phyloP scores from a whole-genome alignment of 129 eudicot genomes.

The Tanacetum coccineum region DNA sequence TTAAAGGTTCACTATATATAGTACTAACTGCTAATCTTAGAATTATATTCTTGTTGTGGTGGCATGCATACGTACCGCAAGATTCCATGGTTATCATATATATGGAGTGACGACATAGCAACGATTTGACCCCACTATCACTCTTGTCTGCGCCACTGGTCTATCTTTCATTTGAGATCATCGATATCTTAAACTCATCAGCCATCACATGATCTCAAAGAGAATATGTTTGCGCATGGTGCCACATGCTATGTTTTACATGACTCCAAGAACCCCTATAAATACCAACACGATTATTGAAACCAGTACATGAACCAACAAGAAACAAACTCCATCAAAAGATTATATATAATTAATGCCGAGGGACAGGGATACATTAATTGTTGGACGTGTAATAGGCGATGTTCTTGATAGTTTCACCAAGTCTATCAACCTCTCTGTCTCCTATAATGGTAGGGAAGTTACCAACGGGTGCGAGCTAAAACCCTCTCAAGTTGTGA shows the following conservation, averaged over 20 bases:
- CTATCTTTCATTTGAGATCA: constrained; percentile 23
- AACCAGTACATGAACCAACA: background rate
- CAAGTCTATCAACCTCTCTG: constrained; percentile 41
- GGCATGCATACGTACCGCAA: constrained; percentile 3
- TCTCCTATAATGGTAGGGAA: constrained; percentile 34
- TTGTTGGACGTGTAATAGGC: constrained; percentile 62
- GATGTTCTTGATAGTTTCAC: constrained; percentile 60
- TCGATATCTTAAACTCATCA: constrained; percentile 14
- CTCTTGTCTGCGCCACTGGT: constrained; percentile 27
- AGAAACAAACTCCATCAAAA: no score
- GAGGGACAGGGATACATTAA: constrained; percentile 44
- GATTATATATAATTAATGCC: no score
- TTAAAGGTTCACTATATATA: no score
- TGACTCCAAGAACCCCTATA: constrained; percentile 25
- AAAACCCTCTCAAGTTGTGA: constrained; percentile 64
- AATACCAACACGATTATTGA: constrained; percentile 24
- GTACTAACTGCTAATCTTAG: no score
- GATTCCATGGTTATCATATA: constrained; percentile 18
- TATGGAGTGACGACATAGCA: constrained; percentile 8
- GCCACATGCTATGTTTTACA: constrained; percentile 25
- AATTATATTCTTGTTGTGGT: constrained; percentile 11
- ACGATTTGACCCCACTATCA: constrained; percentile 21
- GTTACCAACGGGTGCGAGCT: constrained; percentile 62
- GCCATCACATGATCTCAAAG: constrained; percentile 11
- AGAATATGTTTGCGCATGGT: constrained; percentile 26